Conservation (phyloP, 768 basidiomycete genomes). For the Lactarius trivialis region DNA sequence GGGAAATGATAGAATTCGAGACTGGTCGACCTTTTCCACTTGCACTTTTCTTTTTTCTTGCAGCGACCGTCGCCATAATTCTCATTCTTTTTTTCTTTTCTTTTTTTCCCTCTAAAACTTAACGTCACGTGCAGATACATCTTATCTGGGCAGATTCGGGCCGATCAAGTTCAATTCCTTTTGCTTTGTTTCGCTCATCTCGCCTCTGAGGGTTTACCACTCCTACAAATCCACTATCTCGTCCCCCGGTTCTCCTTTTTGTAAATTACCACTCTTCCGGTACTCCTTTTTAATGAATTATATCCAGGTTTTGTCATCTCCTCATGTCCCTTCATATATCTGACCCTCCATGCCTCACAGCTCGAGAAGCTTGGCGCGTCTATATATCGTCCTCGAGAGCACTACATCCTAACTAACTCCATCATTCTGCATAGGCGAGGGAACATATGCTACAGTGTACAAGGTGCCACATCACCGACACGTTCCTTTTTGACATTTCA, state of each 20-base stretch:
- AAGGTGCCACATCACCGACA: slow-evolving; percentile 49
- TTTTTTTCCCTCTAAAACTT: not conserved
- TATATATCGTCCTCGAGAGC: not conserved
- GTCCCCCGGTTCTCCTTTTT: not conserved
- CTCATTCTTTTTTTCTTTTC: not conserved
- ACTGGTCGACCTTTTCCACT: slow-evolving; percentile 44
- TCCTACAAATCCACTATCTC: not conserved
- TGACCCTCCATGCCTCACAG: slow-evolving; percentile 33
- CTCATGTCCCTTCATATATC: not conserved
- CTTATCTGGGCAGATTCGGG: not conserved
- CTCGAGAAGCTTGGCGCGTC: slow-evolving; percentile 78
- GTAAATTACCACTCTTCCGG: not conserved
- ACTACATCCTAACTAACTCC: not conserved
- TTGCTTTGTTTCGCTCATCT: not conserved
- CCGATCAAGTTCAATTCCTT: not conserved
- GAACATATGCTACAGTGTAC: slow-evolving; percentile 96
- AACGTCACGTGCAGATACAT: slow-evolving; percentile 7
- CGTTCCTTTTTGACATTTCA: slow-evolving; percentile 7
- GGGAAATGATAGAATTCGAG: slow-evolving; percentile 50
- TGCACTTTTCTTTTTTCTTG: slow-evolving; percentile 51
- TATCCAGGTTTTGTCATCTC: slow-evolving; percentile 40
- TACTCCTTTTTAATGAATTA: slow-evolving; percentile 41
- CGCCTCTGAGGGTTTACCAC: not conserved
- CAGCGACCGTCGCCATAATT: slow-evolving; percentile 39
- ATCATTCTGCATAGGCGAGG: slow-evolving; percentile 51